A percentile compares a stretch with the other conserved stretches of the same genome.
phyloP scores from a whole-genome alignment of 1,284 basidiomycete species.

The Microbotryum saponariae region DNA sequence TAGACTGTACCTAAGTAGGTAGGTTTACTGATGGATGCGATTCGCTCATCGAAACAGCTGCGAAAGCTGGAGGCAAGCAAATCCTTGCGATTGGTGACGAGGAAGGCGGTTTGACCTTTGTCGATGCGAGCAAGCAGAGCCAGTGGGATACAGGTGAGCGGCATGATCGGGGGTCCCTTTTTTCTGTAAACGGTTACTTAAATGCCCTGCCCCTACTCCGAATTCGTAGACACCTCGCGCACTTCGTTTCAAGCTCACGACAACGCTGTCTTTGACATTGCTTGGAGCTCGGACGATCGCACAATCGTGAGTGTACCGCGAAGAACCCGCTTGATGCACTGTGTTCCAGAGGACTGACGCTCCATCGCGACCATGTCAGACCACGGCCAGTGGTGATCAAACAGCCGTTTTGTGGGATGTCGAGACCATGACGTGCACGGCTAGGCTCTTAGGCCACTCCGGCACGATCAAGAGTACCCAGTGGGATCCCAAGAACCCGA shows the following conservation, averaged over 20 bases:
- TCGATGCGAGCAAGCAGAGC: slow-evolving; percentile 19
- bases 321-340: not conserved
- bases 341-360: not conserved
- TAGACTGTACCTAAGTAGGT: not conserved
- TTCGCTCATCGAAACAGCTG: slow-evolving; percentile 3
- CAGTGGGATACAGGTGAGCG: slow-evolving; percentile 17
- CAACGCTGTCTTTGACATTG: slow-evolving; percentile 36
- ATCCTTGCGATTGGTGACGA: slow-evolving; percentile 30
- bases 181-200: not conserved
- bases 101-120: slow-evolving; percentile 32
- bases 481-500: slow-evolving; percentile 32
- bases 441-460: slow-evolving; percentile 29
- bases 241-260: slow-evolving; percentile 32
- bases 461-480: slow-evolving; percentile 34
- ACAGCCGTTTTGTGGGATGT: slow-evolving; percentile 30
- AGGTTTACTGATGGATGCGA: not conserved
- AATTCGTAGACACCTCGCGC: slow-evolving; percentile 12
- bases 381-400: slow-evolving; percentile 36
- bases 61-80: slow-evolving; percentile 31
- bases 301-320: slow-evolving; percentile 18
- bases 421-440: slow-evolving; percentile 18
- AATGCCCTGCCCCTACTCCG: not conserved
- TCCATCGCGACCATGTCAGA: slow-evolving; percentile 12
- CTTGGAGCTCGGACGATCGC: slow-evolving; percentile 32
- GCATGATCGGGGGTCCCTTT: not conserved